Base-by-base conservation (phyloP, 352 stramenopile species). In the Globisporangium nagaii region DNA sequence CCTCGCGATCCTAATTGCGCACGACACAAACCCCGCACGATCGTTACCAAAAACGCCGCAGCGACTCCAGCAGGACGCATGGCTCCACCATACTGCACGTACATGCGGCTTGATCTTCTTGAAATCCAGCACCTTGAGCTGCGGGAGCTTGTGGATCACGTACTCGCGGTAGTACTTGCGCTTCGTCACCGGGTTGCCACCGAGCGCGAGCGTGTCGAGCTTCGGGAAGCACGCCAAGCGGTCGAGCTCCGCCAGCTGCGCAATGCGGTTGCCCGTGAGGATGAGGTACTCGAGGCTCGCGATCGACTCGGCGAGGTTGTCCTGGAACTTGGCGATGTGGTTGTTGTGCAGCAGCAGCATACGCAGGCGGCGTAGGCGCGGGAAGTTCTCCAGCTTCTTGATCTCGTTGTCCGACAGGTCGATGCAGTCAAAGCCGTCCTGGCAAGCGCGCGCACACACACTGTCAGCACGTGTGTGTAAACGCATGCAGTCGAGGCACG, bases 321-420 rank as follows among this genome's bases (percentile, higher is more conserved):
- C 76, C 50, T 87, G 73, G 56, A 98, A 88, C 58, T 87, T 86
- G 41, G 73, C 65, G 53, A 98, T 86, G 68, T 95, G 73, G 62
- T 98, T 98, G 76, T 97, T 97, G 65, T 95, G 82, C 39, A 97
- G 62, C 32, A 98, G 67, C 55, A 98, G 65, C 74, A 93, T 96
- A n/a, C 83, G 88, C 43, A 98, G 70, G 15, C 91, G 76, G 31
- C 73, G 73, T 52, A 96, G 77, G 3, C 81, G 70, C 44, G 91
- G 91, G 53, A 98, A 97, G 75, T 97, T 97, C 68, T 97, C 93
- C 1, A 98, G 70, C 65, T 90, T 96, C 65, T 96, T 95, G 56
- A 98, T 93, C 62, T 98, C 90, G 63, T 98, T 98, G 68, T 98
- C 93, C 58, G 84, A 95, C 28, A 98, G 70, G 58, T 98, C 93